A percentile compares a stretch with the other conserved stretches of the same genome.
Evolutionary conservation across 225 moss, liverwort and hornwort species (phyloP).

Genomic region (Pseudisothecium myosuroides): DNA sequence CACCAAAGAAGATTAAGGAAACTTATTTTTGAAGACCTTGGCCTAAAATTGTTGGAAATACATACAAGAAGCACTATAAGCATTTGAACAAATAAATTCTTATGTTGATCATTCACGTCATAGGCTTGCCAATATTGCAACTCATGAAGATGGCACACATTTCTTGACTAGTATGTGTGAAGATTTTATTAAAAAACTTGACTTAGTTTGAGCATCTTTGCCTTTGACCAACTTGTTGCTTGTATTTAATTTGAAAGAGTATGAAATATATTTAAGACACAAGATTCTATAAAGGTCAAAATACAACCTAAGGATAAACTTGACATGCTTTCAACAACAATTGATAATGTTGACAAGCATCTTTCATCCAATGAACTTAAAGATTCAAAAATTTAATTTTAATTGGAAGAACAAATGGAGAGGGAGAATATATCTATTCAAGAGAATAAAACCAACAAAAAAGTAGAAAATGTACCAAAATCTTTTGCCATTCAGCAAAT

Average conservation of each 20-base stretch:
- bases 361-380: slow-evolving; percentile 1
- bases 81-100: neutral
- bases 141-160: neutral
- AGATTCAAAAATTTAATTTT: neutral
- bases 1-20: neutral
- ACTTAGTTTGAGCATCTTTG: neutral
- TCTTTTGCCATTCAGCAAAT: slow-evolving; percentile 13
- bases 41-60: too few relatives aligned
- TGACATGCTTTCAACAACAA: neutral
- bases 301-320: neutral
- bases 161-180: neutral
- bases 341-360: slow-evolving; percentile 2
- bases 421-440: neutral
- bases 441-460: neutral
- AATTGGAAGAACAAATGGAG: slow-evolving; percentile 21
- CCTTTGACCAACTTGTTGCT: neutral
- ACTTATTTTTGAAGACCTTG: neutral
- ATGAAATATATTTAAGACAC: neutral
- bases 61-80: neutral
- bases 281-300: neutral
- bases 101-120: neutral
- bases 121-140: neutral
- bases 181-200: neutral
- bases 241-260: neutral
- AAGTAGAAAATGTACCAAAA: neutral